These are phyloP conservation scores for Cucurbita maxima DNA, from an alignment of 306 rosid genomes.

Conservation along the genomic window DNA sequence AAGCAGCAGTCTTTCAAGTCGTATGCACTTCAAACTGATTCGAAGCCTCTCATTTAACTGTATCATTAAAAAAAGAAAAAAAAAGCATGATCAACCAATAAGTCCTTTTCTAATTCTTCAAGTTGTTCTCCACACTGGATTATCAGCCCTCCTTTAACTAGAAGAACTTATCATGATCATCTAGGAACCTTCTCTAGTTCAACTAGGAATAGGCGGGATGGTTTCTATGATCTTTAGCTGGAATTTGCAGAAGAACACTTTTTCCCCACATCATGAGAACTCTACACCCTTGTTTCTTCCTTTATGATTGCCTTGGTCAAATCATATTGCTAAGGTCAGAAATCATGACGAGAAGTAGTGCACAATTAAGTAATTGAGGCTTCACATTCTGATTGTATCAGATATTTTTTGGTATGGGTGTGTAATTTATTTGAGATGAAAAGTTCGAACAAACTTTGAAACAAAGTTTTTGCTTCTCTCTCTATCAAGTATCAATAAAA, in stretches of 20 bases:
- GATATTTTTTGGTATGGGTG: background rate
- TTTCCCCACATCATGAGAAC: background rate
- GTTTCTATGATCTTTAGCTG: background rate
- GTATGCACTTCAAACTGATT: background rate
- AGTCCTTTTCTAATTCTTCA: background rate
- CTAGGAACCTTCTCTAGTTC: background rate
- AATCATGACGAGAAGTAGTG: background rate
- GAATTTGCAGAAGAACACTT: background rate
- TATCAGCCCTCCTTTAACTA: background rate
- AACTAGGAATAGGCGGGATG: background rate
- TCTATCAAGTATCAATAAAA: background rate
- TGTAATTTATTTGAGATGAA: background rate
- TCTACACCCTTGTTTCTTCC: background rate
- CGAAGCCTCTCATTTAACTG: background rate
- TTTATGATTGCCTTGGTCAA: background rate
- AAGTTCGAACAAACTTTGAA: background rate
- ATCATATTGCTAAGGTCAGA: background rate
- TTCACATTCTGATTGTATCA: background rate
- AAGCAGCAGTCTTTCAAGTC: background rate
- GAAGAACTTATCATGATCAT: background rate
- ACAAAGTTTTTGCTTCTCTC: background rate
- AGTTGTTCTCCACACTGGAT: background rate
- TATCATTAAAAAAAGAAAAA: background rate
- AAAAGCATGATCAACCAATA: background rate
- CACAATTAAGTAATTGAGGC: background rate